Conservation (phyloP, 1,284 basidiomycete genomes). For the Puccinia horiana region DNA sequence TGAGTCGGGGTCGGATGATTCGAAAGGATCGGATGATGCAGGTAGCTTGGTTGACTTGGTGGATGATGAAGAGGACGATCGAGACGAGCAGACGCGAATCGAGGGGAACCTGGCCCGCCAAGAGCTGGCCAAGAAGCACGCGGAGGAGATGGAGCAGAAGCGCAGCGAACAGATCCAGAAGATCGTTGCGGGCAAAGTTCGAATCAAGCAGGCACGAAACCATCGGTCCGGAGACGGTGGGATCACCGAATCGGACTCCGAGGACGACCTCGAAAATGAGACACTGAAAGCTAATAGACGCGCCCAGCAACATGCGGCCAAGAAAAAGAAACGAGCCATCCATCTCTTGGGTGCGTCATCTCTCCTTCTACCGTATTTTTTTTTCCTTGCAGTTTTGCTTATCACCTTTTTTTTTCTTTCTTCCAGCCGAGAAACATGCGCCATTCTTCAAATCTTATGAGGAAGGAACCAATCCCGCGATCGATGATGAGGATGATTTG, state of each 20-base stretch:
- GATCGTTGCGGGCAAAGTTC: slow-evolving; percentile 24
- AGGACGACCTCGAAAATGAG: slow-evolving; percentile 39
- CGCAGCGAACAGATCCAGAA: neutral
- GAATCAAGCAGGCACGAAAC: slow-evolving; percentile 24
- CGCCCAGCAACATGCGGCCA: slow-evolving; percentile 10
- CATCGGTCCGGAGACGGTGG: slow-evolving; percentile 25
- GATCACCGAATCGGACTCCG: slow-evolving; percentile 44
- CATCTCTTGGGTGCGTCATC: slow-evolving; percentile 30
- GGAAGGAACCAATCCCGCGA: slow-evolving; percentile 26
- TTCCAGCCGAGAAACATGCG: slow-evolving; percentile 32
- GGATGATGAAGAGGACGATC: slow-evolving; percentile 35
- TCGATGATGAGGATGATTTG: slow-evolving; percentile 46
- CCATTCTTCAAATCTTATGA: slow-evolving; percentile 48
- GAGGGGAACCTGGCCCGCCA: slow-evolving; percentile 17
- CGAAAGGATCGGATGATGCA: slow-evolving; percentile 22
- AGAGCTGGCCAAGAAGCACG: slow-evolving; percentile 19
- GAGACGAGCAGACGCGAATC: slow-evolving; percentile 30
- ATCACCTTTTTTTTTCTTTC: neutral
- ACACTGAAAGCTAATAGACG: slow-evolving; percentile 26
- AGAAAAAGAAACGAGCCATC: slow-evolving; percentile 43
- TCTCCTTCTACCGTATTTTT: neutral
- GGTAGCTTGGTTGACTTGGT: slow-evolving; percentile 31
- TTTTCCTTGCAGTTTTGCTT: neutral
- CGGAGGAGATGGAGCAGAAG: slow-evolving; percentile 6
- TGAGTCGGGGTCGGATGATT: neutral